phyloP scores from a whole-genome alignment of 2,329 filamentous ascomycete species.

The Zalaria sp. region DNA sequence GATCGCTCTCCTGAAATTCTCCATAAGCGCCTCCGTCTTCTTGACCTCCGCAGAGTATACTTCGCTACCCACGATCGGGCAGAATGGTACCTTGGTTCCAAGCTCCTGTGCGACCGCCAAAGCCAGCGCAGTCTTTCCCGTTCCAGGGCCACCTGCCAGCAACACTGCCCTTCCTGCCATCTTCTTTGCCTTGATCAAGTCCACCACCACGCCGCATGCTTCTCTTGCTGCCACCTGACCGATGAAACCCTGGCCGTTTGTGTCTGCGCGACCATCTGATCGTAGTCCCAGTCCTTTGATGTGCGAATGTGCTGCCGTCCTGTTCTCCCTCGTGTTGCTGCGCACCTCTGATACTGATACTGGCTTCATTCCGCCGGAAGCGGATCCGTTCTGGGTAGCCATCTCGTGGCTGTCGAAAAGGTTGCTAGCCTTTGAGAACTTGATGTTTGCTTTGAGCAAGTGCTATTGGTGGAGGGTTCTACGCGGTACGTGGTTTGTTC shows the following conservation, averaged over 20 bases:
- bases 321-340: constrained; percentile 57
- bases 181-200: constrained; percentile 89
- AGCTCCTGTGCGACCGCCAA: constrained; percentile 93
- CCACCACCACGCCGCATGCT: constrained; percentile 92
- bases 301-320: constrained; percentile 92
- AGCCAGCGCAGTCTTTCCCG: constrained; percentile 92
- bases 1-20: constrained; percentile 95
- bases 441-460: not conserved
- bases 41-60: constrained; percentile 97
- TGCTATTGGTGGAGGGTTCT: not conserved
- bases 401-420: not conserved
- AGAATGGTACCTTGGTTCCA: constrained; percentile 96
- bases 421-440: not conserved
- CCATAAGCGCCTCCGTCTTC: constrained; percentile 98
- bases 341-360: constrained; percentile 21
- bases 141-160: constrained; percentile 86
- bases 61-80: constrained; percentile 94
- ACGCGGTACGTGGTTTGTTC: not conserved
- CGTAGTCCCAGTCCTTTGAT: constrained; percentile 90
- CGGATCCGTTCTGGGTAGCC: constrained; percentile 11
- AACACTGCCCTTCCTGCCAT: constrained; percentile 93
- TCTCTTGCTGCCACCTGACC: constrained; percentile 81
- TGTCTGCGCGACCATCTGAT: constrained; percentile 72
- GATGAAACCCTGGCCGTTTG: constrained; percentile 69
- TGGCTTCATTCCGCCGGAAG: constrained; percentile 14